These are phyloP conservation scores for Ceratocystis cacaofunesta DNA, from an alignment of 2,329 filamentous ascomycete species.

Conservation along the genomic window DNA sequence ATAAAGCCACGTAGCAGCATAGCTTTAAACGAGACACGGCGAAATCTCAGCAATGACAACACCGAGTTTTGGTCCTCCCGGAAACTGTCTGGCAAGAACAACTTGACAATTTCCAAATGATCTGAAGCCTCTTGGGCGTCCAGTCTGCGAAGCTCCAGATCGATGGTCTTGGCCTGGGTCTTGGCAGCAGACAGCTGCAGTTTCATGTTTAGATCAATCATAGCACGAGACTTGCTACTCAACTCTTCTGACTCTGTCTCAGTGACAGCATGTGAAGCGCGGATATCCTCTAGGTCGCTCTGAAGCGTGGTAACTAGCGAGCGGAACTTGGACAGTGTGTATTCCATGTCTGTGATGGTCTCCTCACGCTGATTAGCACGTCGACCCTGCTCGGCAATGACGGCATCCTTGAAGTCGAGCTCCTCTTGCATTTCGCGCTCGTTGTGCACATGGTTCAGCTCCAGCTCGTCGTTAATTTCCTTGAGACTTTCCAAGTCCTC, in stretches of 20 bases:
- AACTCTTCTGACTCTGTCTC: conserved; percentile 88
- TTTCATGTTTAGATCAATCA: conserved; percentile 95
- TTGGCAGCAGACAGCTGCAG: conserved; percentile 80
- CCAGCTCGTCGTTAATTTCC: conserved; percentile 88
- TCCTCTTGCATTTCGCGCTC: conserved; percentile 92
- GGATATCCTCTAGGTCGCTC: conserved; percentile 77
- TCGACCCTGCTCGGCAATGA: conserved; percentile 69
- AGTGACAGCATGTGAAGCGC: conserved; percentile 79
- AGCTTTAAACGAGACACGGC: conserved; percentile 77
- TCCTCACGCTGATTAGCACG: conserved; percentile 64
- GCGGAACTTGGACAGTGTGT: conserved; percentile 75
- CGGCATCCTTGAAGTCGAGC: conserved; percentile 70
- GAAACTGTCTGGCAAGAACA: conserved; percentile 78
- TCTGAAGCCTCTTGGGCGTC: conserved; percentile 80
- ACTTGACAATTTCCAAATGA: conserved; percentile 73
- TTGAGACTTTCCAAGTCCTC: conserved; percentile 79
- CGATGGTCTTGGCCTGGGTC: conserved; percentile 86
- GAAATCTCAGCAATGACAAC: conserved; percentile 76
- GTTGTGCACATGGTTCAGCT: conserved; percentile 81
- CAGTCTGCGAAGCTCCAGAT: conserved; percentile 71
- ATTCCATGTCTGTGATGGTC: conserved; percentile 72
- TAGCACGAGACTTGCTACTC: conserved; percentile 72
- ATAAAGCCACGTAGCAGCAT: conserved; percentile 62
- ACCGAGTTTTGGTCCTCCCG: conserved; percentile 70
- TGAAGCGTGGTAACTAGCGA: conserved; percentile 78